Conservation (phyloP, 2,329 filamentous ascomycete genomes). For the Fusarium staphyleae region DNA sequence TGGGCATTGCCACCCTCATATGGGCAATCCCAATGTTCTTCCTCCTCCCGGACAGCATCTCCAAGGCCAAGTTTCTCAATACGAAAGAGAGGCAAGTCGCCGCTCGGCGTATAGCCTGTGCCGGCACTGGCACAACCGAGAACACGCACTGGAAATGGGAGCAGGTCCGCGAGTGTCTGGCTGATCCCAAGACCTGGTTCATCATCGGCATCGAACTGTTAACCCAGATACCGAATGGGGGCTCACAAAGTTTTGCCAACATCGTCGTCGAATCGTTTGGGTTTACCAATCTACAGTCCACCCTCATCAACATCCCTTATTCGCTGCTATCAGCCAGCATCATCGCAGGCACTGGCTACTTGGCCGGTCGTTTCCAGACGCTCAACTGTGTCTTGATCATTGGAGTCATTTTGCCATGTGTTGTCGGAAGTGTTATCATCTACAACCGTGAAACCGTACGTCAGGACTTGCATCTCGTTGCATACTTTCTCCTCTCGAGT, state of each 20-base stretch:
- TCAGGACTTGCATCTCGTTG: conserved; percentile 58
- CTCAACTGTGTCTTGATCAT: conserved; percentile 60
- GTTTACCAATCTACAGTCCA: conserved; percentile 61
- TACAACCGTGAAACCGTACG: conserved; percentile 53
- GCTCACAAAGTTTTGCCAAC: conserved; percentile 66
- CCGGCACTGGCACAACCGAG: conserved; percentile 60
- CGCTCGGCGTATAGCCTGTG: conserved; percentile 54
- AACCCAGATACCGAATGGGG: conserved; percentile 68
- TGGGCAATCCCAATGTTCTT: conserved; percentile 58
- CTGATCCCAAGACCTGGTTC: conserved; percentile 67
- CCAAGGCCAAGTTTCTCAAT: conserved; percentile 64
- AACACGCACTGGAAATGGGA: conserved; percentile 57
- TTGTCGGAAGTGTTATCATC: conserved; percentile 61
- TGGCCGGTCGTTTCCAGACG: conserved; percentile 59
- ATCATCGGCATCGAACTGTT: conserved; percentile 61
- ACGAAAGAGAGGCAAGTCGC: conserved; percentile 59
- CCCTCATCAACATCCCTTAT: conserved; percentile 66
- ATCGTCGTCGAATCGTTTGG: conserved; percentile 63
- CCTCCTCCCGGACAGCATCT: conserved; percentile 61
- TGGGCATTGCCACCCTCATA: conserved; percentile 59
- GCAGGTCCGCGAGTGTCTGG: conserved; percentile 61
- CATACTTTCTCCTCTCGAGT: conserved; percentile 63
- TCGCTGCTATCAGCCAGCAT: conserved; percentile 57
- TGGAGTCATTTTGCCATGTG: conserved; percentile 57
- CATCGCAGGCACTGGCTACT: conserved; percentile 58